Base-by-base conservation (phyloP, 176 grass and related monocot species). In the Musa schizocarpa region DNA sequence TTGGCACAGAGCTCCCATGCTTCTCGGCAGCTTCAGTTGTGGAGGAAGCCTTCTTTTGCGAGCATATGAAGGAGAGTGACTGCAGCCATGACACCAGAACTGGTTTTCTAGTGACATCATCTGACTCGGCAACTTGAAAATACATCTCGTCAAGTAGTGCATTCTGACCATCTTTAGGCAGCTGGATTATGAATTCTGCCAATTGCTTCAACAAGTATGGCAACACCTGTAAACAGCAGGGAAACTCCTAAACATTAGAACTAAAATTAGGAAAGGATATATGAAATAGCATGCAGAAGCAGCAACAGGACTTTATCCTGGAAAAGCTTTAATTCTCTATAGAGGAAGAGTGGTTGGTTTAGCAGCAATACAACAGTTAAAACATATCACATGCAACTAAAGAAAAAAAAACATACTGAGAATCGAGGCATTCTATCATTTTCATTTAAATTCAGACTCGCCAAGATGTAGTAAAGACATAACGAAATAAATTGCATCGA, bases 51-150 rank as follows among this genome's bases (percentile, higher is more conserved):
- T 20, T 1, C 51, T 70, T 52, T 29, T 91, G 88, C 13, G 86
- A 93, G 78, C 88, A 93, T 68, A 93, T 68, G 73, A 89, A 98
- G 11, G 88, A 93, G 65, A 98, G 84, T 29, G 95, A 98, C 52
- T 98, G 95, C 65, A 98, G 74, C 90, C 95, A 98, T 0, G 90
- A 93, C 1, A 93, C 90, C 1, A 93, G 82, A 7, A 98, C 86
- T 0, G 95, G 95, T 69, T 98, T 98, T 71, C 95, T 70, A 14
- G 83, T 87, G 21, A 98, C 95, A 83, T 98, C 88, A 0, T 98
- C 90, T 19, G 94, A 98, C 69, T 98, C 90, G 0, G 94, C 94
- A 2, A 93, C 94, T 72, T 84, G 80, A 21, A 84, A 27, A 29
- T 98, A 87, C 84, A 93, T 90, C 52, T 98, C 90, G 19, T 92